Conservation (phyloP, 306 rosid species). For the Hippophae tibetana region DNA sequence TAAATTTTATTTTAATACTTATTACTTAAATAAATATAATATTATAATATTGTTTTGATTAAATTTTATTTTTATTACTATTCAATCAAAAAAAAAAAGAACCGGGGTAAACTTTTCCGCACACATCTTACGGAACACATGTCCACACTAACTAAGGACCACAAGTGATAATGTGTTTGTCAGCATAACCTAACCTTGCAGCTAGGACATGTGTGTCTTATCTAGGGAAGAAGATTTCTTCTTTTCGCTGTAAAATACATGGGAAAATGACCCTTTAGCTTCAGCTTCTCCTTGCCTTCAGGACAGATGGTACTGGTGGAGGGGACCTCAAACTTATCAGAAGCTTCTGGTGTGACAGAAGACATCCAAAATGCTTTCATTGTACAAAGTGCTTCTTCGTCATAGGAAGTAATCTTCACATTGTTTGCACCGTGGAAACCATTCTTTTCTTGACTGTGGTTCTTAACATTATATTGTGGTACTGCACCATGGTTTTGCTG, state of each 20-base stretch:
- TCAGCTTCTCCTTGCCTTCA: slow-evolving; percentile 80
- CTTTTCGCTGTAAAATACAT: slow-evolving; percentile 54
- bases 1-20: too few relatives aligned
- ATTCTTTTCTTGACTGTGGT: slow-evolving; percentile 55
- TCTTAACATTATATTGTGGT: slow-evolving; percentile 73
- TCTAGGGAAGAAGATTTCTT: slow-evolving; percentile 55
- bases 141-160: slow-evolving; percentile 85
- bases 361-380: slow-evolving; percentile 99
- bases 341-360: slow-evolving; percentile 88
- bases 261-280: slow-evolving; percentile 73
- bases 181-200: slow-evolving; percentile 80
- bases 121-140: slow-evolving; percentile 85
- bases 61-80: too few relatives aligned
- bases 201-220: slow-evolving; percentile 71
- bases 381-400: slow-evolving; percentile 95
- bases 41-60: too few relatives aligned
- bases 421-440: slow-evolving; percentile 97
- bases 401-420: slow-evolving; percentile 86
- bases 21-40: too few relatives aligned
- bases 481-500: slow-evolving; percentile 96
- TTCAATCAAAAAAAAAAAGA: too few relatives aligned
- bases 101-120: slow-evolving; percentile 75
- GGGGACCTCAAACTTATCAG: slow-evolving; percentile 72
- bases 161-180: slow-evolving; percentile 78
- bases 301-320: slow-evolving; percentile 68